phyloP scores from a whole-genome alignment of 2,329 filamentous ascomycete species.

The Knoxdaviesia capensis region DNA sequence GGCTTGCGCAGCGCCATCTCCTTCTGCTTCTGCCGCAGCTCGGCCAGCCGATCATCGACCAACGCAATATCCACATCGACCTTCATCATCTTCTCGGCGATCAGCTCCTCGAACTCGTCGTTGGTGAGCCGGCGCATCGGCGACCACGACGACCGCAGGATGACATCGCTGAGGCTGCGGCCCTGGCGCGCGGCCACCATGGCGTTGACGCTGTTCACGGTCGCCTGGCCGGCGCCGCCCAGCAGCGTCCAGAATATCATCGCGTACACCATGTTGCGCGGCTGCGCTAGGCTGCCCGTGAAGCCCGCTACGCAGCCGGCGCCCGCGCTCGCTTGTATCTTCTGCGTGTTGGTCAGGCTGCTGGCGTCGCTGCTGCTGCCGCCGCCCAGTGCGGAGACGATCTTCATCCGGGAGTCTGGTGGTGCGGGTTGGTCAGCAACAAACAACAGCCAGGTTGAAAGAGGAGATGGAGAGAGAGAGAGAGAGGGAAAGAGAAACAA shows the following conservation, averaged over 20 bases:
- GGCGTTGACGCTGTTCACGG: slow-evolving; percentile 13
- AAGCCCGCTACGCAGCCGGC: slow-evolving; percentile 51
- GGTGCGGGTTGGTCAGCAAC: slow-evolving; percentile 3
- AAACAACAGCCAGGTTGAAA: neutral
- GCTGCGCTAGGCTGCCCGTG: slow-evolving; percentile 35
- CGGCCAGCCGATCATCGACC: slow-evolving; percentile 52
- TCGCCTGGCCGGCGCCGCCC: slow-evolving; percentile 19
- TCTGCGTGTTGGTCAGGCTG: slow-evolving; percentile 34
- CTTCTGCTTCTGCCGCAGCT: slow-evolving; percentile 9
- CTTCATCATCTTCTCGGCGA: slow-evolving; percentile 49
- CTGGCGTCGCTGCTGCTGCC: slow-evolving; percentile 14
- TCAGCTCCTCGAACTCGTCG: slow-evolving; percentile 49
- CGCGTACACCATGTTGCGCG: slow-evolving; percentile 29
- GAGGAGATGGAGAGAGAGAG: too few species aligned
- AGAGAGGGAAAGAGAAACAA: slow-evolving; percentile 4
- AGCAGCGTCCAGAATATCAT: slow-evolving; percentile 25
- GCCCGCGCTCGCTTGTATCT: slow-evolving; percentile 44
- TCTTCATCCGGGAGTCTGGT: slow-evolving; percentile 25
- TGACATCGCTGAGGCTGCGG: slow-evolving; percentile 9
- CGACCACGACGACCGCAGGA: slow-evolving; percentile 43
- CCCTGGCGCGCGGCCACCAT: slow-evolving; percentile 16
- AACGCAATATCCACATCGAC: slow-evolving; percentile 62
- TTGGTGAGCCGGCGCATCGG: slow-evolving; percentile 52
- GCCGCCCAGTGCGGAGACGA: slow-evolving; percentile 26
- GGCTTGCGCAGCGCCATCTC: neutral